These are phyloP conservation scores for Coniochaeta sp. DNA, from an alignment of 2,329 filamentous ascomycete genomes.

Conservation along the genomic window DNA sequence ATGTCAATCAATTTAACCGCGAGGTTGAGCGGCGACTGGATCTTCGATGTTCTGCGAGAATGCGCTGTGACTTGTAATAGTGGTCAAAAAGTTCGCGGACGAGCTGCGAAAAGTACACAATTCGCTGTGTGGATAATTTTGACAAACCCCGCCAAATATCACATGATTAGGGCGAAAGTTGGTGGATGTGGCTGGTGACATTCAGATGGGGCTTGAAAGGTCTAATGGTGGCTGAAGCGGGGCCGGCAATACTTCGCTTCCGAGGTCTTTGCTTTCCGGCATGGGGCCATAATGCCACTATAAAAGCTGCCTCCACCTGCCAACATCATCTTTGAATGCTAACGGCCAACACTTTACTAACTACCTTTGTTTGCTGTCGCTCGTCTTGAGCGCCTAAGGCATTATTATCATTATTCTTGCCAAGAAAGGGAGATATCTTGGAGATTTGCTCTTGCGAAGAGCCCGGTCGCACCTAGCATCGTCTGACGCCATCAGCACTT, in stretches of 20 bases:
- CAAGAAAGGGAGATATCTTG: background rate
- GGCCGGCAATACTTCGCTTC: background rate
- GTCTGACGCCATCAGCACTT: background rate
- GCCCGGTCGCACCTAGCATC: background rate
- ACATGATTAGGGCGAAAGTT: slow-evolving; percentile 3
- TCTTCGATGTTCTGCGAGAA: slow-evolving; percentile 73
- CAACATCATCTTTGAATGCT: background rate
- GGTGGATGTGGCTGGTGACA: background rate
- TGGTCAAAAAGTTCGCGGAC: slow-evolving; percentile 16
- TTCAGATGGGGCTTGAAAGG: background rate
- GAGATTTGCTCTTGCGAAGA: background rate
- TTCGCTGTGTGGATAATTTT: background rate
- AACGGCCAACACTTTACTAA: background rate
- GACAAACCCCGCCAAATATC: background rate
- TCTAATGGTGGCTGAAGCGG: background rate
- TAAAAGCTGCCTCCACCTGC: background rate
- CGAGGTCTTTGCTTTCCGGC: background rate
- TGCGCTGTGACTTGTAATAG: slow-evolving; percentile 9
- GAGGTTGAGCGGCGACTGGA: slow-evolving; percentile 93
- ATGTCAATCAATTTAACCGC: slow-evolving; percentile 99
- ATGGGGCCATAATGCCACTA: background rate
- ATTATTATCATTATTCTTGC: background rate
- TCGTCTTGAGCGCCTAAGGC: background rate
- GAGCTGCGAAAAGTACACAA: background rate
- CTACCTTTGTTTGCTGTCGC: background rate